Evolutionary conservation across 441 rosid species (phyloP).

Genomic region (Gossypium laxum): DNA sequence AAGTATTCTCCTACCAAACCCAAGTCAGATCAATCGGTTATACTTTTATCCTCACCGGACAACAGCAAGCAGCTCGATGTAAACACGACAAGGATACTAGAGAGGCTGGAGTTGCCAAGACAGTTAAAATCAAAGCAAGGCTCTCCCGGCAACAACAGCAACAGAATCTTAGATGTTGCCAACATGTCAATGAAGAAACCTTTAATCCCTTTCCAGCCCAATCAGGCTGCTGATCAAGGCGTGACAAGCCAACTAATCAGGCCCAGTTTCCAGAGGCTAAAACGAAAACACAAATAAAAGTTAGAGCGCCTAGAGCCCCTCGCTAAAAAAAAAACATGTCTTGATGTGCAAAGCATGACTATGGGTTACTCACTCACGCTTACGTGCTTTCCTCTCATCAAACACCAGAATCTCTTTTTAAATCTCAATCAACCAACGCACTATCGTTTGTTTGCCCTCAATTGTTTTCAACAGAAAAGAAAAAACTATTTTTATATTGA

Average conservation of each 20-base stretch:
- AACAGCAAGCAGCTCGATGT: slow-evolving; percentile 40
- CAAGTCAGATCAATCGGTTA: slow-evolving; percentile 26
- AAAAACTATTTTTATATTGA: not conserved
- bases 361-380: not conserved
- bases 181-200: slow-evolving; percentile 35
- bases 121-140: slow-evolving; percentile 42
- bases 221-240: slow-evolving; percentile 30
- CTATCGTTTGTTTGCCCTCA: not conserved
- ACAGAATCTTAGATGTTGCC: slow-evolving; percentile 24
- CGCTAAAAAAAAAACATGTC: not conserved
- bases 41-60: slow-evolving; percentile 31
- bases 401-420: not conserved
- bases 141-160: slow-evolving; percentile 37
- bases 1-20: slow-evolving; percentile 41
- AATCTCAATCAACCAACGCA: not conserved
- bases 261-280: slow-evolving; percentile 63
- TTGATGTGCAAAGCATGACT: slow-evolving; percentile 7
- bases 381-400: not conserved
- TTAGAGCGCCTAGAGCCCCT: not conserved
- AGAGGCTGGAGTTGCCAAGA: slow-evolving; percentile 72
- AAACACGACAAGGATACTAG: slow-evolving; percentile 69
- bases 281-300: slow-evolving; percentile 45
- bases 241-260: slow-evolving; percentile 54
- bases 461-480: not conserved
- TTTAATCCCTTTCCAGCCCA: slow-evolving; percentile 42